phyloP scores from a whole-genome alignment of 371 early-diverging fungal species.

The Mucor circinelloides region DNA sequence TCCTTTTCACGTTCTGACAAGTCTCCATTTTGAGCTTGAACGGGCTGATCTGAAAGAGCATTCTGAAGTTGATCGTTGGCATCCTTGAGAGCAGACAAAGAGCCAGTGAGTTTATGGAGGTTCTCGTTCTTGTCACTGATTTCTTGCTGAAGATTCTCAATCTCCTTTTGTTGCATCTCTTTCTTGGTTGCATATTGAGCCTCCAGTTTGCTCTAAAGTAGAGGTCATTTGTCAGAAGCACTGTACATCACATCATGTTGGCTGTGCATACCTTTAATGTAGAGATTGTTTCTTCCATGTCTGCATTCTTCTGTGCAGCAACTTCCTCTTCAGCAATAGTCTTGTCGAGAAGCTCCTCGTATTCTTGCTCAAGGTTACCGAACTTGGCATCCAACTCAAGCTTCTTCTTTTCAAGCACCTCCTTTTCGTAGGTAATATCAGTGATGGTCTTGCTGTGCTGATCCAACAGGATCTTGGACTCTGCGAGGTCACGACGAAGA shows the following conservation, averaged over 20 bases:
- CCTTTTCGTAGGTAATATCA: slow-evolving; percentile 68
- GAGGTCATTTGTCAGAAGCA: neutral
- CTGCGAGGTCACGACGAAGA: slow-evolving; percentile 81
- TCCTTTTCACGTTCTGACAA: slow-evolving; percentile 79
- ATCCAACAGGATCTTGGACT: slow-evolving; percentile 66
- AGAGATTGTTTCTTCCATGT: slow-evolving; percentile 72
- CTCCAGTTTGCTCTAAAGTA: slow-evolving; percentile 72
- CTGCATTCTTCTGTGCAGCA: slow-evolving; percentile 57
- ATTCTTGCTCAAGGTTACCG: slow-evolving; percentile 80
- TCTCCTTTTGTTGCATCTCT: slow-evolving; percentile 77
- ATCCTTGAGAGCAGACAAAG: slow-evolving; percentile 39
- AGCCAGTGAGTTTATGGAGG: slow-evolving; percentile 61
- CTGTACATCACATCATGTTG: neutral
- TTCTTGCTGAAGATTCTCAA: slow-evolving; percentile 72
- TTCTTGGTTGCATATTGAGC: slow-evolving; percentile 30
- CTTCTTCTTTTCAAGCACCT: slow-evolving; percentile 61
- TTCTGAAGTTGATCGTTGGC: slow-evolving; percentile 20
- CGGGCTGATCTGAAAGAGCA: slow-evolving; percentile 36
- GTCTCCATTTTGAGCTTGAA: slow-evolving; percentile 17
- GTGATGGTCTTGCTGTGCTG: slow-evolving; percentile 71
- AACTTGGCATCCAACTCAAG: slow-evolving; percentile 79
- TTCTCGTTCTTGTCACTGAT: slow-evolving; percentile 75
- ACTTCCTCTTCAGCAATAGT: slow-evolving; percentile 92
- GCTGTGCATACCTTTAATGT: slow-evolving; percentile 64
- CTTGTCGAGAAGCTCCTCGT: slow-evolving; percentile 92